Base-by-base conservation (phyloP, 495 filamentous ascomycete species). In the Podospora conica region DNA sequence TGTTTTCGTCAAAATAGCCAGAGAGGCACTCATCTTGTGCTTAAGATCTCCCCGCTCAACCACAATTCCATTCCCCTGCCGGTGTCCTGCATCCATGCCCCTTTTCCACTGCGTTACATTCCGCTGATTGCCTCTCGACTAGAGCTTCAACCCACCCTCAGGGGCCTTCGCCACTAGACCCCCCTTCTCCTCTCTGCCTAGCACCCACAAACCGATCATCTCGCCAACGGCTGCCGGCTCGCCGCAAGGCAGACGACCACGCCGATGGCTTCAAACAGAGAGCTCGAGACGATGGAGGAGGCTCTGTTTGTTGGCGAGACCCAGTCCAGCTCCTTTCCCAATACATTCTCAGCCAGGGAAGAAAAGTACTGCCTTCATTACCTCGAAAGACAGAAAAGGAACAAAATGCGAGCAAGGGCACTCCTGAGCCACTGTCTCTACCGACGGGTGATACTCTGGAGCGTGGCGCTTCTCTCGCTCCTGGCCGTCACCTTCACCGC, bases 171-270 rank as follows among this genome's bases (percentile, higher is more conserved):
- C 18, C 6, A 48, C 40, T 7, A n/a, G 8, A 48, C n/a, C 18
- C 18, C 40, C 18, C 18, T n/a, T 6, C 2, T 48, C 33, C 40
- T 48, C 40, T n/a, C n/a, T n/a, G 9, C 40, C 40, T 18, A n/a
- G 6, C 40, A n/a, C 18, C 18, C 6, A 48, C 40, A 18, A 18
- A n/a, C 40, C 40, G 40, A 48, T 15, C 18, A n/a, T 18, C 15
- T 7, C 18, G 89, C 87, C 0, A 91, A 90, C 72, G 55, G 24
- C 55, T 27, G 20, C n/a, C 54, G 7, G 40, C 33, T 40, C 28
- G 2, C 56, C 60, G 3, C 25, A 18, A 31, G 27, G 18, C n/a
- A 25, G 22, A 27, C 63, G 40, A 48, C 40, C 40, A 48, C 8
- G 40, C 18, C 18, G 15, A 48, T 48, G 40, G 40, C 63, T 20